These are phyloP conservation scores for Digitaria exilis DNA, from an alignment of 202 grass and related monocot genomes.

Conservation along the genomic window DNA sequence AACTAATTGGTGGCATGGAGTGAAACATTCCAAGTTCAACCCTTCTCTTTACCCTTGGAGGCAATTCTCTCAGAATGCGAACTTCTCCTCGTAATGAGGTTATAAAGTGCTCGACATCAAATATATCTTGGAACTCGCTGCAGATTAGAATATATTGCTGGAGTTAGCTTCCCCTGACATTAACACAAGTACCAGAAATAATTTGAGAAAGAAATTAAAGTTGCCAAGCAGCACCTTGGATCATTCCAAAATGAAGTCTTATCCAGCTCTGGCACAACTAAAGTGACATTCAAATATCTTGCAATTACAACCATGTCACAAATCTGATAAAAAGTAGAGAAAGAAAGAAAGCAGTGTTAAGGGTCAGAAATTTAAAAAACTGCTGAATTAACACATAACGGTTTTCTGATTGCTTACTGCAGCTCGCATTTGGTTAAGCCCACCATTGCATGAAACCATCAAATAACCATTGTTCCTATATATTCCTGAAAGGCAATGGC, in stretches of 20 bases:
- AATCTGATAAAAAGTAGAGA: constrained; percentile 57
- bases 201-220: neutral
- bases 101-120: constrained; percentile 98
- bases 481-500: constrained; percentile 59
- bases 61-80: constrained; percentile 81
- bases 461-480: constrained; percentile 95
- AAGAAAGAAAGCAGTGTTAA: constrained; percentile 5
- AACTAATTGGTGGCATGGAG: constrained; percentile 94
- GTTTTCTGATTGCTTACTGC: constrained; percentile 57
- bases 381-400: neutral
- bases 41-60: constrained; percentile 68
- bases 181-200: neutral
- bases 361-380: neutral
- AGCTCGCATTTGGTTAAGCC: constrained; percentile 97
- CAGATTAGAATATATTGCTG: constrained; percentile 2
- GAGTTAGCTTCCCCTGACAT: neutral
- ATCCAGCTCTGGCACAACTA: constrained; percentile 88
- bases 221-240: constrained; percentile 62
- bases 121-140: constrained; percentile 97
- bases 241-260: constrained; percentile 98
- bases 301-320: constrained; percentile 99
- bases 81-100: constrained; percentile 89
- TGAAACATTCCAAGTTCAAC: constrained; percentile 67
- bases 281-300: constrained; percentile 90
- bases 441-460: constrained; percentile 97